Evolutionary conservation across 2,329 filamentous ascomycete genomes (phyloP).

Genomic region (Ophiocordyceps unilateralis): DNA sequence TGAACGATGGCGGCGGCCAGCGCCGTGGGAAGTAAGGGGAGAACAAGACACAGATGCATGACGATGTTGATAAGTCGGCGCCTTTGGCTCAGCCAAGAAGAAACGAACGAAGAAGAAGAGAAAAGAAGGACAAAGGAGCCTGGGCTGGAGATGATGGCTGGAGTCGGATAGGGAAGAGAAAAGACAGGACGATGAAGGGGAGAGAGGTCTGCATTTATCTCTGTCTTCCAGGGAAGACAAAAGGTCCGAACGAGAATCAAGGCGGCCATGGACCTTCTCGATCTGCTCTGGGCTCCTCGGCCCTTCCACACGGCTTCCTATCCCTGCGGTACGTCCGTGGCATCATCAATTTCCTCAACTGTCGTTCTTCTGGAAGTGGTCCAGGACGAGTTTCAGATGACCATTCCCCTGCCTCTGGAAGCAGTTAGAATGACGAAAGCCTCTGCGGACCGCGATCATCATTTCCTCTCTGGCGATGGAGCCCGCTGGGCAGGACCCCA

Average conservation of each 20-base stretch:
- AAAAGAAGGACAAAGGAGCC: not conserved
- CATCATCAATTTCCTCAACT: not conserved
- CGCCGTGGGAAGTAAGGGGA: conserved; percentile 4
- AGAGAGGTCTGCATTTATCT: not conserved
- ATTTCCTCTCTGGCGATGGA: not conserved
- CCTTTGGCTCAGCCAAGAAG: not conserved
- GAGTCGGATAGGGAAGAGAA: not conserved
- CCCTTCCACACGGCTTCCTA: not conserved
- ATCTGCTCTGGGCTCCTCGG: not conserved
- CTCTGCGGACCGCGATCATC: not conserved
- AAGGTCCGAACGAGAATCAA: not conserved
- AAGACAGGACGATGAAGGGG: not conserved
- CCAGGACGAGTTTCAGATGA: not conserved
- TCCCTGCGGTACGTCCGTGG: not conserved
- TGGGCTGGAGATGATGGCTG: too few relatives aligned
- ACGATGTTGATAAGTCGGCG: not conserved
- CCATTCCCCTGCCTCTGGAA: not conserved
- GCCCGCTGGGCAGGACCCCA: too few relatives aligned
- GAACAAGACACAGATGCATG: conserved; percentile 4
- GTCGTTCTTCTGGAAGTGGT: not conserved
- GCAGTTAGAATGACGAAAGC: not conserved
- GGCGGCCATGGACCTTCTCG: not conserved
- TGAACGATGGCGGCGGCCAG: conserved; percentile 3
- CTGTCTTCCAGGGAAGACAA: not conserved
- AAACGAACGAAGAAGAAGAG: not conserved